These are phyloP conservation scores for Abrus precatorius DNA, from an alignment of 306 rosid species.

Conservation along the genomic window DNA sequence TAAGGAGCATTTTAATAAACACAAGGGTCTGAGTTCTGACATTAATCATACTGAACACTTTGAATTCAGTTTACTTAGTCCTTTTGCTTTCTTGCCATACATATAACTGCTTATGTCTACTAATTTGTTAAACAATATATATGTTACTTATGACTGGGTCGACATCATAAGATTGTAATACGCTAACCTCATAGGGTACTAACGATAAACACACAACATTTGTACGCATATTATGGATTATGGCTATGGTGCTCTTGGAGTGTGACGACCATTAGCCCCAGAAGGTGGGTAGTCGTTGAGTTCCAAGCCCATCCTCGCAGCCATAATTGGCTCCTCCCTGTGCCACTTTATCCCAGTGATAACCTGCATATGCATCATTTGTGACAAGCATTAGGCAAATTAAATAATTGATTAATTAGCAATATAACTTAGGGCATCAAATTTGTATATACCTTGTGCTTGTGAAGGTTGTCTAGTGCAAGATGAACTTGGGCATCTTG, in stretches of 20 bases:
- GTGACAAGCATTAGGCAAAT: not conserved
- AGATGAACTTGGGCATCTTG: constrained; percentile 54
- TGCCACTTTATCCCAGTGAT: constrained; percentile 36
- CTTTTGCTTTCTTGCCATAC: not conserved
- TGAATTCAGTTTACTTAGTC: not conserved
- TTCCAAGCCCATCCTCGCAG: constrained; percentile 71
- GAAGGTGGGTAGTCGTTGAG: constrained; percentile 82
- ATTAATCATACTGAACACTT: not conserved
- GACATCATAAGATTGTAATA: not conserved
- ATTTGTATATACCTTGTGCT: constrained; percentile 42
- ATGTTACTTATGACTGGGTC: constrained; percentile 35
- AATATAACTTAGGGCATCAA: not conserved
- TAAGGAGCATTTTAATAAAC: constrained; percentile 11
- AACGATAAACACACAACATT: constrained; percentile 51
- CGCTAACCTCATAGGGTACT: not conserved
- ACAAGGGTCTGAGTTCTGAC: constrained; percentile 13
- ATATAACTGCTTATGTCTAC: not conserved
- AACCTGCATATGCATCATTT: constrained; percentile 46
- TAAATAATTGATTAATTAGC: not conserved
- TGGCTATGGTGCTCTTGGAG: constrained; percentile 70
- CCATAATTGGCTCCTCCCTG: constrained; percentile 7
- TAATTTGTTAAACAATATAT: constrained; percentile 41
- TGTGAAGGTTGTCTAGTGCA: constrained; percentile 46
- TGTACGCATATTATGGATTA: constrained; percentile 43
- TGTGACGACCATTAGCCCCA: constrained; percentile 85